Conservation (phyloP, 1,284 basidiomycete genomes). For the Xanthoconium separans region DNA sequence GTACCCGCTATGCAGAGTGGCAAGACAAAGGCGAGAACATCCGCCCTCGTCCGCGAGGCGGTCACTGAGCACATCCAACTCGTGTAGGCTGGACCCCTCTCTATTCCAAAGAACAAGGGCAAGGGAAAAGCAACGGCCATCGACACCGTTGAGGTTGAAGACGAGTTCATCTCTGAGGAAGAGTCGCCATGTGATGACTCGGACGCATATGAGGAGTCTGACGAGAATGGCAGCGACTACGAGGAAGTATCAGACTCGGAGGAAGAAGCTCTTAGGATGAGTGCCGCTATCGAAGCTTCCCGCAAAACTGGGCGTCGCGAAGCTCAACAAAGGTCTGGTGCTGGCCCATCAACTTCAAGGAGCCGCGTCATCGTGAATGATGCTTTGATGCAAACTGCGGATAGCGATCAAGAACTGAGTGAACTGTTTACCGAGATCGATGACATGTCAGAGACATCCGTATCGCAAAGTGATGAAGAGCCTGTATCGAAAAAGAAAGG, state of each 20-base stretch:
- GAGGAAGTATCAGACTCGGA: slow-evolving; percentile 31
- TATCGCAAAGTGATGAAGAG: slow-evolving; percentile 35
- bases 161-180: slow-evolving; percentile 36
- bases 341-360: slow-evolving; percentile 39
- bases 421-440: slow-evolving; percentile 25
- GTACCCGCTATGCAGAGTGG: slow-evolving; percentile 33
- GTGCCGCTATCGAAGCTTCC: slow-evolving; percentile 56
- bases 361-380: slow-evolving; percentile 38
- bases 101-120: slow-evolving; percentile 34
- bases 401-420: slow-evolving; percentile 34
- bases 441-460: slow-evolving; percentile 27
- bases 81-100: slow-evolving; percentile 10
- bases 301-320: slow-evolving; percentile 39
- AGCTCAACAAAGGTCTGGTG: slow-evolving; percentile 40
- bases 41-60: background rate
- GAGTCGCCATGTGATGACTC: slow-evolving; percentile 41
- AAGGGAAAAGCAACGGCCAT: slow-evolving; percentile 39
- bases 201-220: slow-evolving; percentile 44
- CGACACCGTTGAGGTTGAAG: slow-evolving; percentile 31
- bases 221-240: slow-evolving; percentile 60
- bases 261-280: slow-evolving; percentile 55
- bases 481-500: slow-evolving; percentile 29
- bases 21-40: slow-evolving; percentile 39
- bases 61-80: slow-evolving; percentile 12
- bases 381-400: slow-evolving; percentile 15